phyloP scores from a whole-genome alignment of 73 alveolate genomes.

The Paramecium pentaurelia region DNA sequence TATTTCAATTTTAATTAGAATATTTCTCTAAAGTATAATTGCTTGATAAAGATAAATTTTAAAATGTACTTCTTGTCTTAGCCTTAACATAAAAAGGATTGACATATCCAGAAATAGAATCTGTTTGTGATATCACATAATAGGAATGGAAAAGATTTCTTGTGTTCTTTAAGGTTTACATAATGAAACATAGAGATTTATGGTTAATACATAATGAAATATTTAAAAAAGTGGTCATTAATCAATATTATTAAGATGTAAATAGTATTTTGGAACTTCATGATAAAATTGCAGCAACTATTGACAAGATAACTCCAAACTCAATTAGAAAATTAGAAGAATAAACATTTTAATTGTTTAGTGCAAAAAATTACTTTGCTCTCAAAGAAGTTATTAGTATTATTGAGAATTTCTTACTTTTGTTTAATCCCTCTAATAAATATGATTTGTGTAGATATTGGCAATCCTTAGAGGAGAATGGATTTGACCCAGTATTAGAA shows the following conservation, averaged over 20 bases:
- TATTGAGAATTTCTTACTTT: conserved; percentile 51
- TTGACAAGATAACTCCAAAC: conserved; percentile 30
- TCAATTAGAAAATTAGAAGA: conserved; percentile 59
- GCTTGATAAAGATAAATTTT: background rate
- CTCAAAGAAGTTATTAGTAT: conserved; percentile 52
- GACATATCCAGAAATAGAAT: conserved; percentile 39
- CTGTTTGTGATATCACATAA: conserved; percentile 12
- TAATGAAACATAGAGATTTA: conserved; percentile 41
- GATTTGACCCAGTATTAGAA: conserved; percentile 76
- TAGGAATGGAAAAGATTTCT: conserved; percentile 55
- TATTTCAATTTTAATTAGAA: conserved; percentile 11
- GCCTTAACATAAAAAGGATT: conserved; percentile 57
- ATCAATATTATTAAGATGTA: background rate
- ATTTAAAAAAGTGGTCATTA: conserved; percentile 38
- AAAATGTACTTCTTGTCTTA: background rate
- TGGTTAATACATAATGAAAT: conserved; percentile 60
- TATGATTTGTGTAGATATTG: conserved; percentile 74
- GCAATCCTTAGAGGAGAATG: conserved; percentile 66
- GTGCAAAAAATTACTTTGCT: conserved; percentile 32
- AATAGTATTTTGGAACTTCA: background rate
- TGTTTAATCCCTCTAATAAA: conserved; percentile 68
- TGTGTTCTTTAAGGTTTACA: conserved; percentile 40
- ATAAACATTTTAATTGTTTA: conserved; percentile 53
- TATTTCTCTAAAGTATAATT: background rate
- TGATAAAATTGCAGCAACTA: conserved; percentile 46